Percentiles rank a stretch among this genome's conserved stretches.
These are phyloP conservation scores for Saitozyma sp. DNA, from an alignment of 768 basidiomycete species.

Conservation along the genomic window DNA sequence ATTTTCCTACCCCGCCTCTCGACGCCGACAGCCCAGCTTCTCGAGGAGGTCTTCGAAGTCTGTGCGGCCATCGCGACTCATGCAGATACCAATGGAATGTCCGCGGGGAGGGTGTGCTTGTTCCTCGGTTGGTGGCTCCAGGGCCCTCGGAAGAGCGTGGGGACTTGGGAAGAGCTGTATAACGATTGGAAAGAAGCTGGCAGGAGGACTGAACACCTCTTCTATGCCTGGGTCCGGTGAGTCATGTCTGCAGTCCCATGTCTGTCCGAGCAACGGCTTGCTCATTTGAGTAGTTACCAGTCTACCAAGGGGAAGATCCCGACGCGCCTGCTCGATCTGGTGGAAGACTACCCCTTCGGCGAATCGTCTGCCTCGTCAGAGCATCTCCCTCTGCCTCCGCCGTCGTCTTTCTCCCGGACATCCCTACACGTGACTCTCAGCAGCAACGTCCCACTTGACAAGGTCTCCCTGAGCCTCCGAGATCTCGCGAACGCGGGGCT, in stretches of 20 bases:
- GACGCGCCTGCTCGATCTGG: slow-evolving; percentile 20
- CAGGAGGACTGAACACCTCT: slow-evolving; percentile 26
- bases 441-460: slow-evolving; percentile 1
- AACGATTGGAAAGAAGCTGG: slow-evolving; percentile 29
- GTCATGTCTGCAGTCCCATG: not conserved
- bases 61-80: slow-evolving; percentile 23
- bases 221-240: slow-evolving; percentile 43
- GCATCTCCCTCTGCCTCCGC: slow-evolving; percentile 21
- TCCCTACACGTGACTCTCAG: slow-evolving; percentile 21
- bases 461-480: not conserved
- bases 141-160: not conserved
- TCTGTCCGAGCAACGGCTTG: not conserved
- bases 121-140: slow-evolving; percentile 37
- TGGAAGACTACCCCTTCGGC: slow-evolving; percentile 33
- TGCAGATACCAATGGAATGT: slow-evolving; percentile 23
- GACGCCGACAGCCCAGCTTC: not conserved
- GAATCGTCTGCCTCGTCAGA: slow-evolving; percentile 13
- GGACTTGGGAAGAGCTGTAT: slow-evolving; percentile 30
- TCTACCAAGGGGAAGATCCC: slow-evolving; percentile 23
- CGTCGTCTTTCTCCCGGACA: slow-evolving; percentile 22
- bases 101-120: slow-evolving; percentile 16
- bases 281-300: slow-evolving; percentile 22
- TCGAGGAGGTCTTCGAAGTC: slow-evolving; percentile 34
- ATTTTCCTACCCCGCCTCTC: slow-evolving; percentile 13
- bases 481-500: slow-evolving; percentile 1